These are phyloP conservation scores for Galerina marginata DNA, from an alignment of 768 basidiomycete genomes.

Conservation along the genomic window DNA sequence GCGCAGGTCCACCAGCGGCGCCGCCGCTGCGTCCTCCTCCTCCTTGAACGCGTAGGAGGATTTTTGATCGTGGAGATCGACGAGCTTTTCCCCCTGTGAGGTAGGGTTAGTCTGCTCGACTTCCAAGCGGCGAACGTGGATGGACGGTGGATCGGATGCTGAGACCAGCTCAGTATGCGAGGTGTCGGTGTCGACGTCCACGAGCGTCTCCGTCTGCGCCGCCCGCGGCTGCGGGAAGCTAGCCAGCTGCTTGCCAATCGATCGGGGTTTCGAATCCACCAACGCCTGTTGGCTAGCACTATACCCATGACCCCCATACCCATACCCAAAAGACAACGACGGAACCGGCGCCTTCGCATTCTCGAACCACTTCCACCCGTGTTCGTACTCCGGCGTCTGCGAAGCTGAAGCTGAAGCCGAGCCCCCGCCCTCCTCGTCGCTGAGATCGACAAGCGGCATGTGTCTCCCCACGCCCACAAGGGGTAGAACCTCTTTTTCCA, in stretches of 20 bases:
- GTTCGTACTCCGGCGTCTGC: not conserved
- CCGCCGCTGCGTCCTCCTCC: not conserved
- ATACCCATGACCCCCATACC: not conserved
- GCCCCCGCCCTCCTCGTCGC: conserved; percentile 3
- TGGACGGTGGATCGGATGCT: not conserved
- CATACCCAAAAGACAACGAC: not conserved
- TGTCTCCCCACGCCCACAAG: conserved; percentile 11
- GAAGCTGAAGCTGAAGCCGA: no score
- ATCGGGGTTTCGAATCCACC: not conserved
- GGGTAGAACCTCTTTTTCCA: not conserved
- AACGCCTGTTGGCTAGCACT: not conserved
- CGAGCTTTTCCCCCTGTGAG: not conserved
- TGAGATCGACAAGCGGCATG: conserved; percentile 22
- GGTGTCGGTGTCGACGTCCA: conserved; percentile 3
- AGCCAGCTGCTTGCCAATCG: not conserved
- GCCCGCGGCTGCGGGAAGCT: not conserved
- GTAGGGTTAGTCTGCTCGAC: not conserved
- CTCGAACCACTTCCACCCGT: conserved; percentile 21
- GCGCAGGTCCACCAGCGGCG: not conserved
- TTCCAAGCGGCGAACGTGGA: not conserved
- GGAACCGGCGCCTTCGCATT: not conserved
- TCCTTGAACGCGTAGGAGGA: no score
- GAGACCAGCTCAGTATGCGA: conserved; percentile 3
- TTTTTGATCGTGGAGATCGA: not conserved
- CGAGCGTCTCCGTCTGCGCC: conserved; percentile 1